Base-by-base conservation (phyloP, 441 rosid genomes). In the Arabidopsis hybrid region DNA sequence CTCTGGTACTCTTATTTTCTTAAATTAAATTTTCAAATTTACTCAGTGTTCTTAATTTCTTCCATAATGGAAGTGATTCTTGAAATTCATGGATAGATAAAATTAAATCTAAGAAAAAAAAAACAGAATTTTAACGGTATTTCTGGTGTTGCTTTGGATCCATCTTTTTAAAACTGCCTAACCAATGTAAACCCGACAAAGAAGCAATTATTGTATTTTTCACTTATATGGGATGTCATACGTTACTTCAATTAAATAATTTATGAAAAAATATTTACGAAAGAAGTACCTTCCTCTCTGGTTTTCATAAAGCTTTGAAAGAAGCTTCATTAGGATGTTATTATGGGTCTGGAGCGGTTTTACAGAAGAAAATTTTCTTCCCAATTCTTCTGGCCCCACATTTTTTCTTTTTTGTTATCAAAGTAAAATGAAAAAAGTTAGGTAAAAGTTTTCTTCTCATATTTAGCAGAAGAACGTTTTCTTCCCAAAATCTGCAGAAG, bases 151-250 rank as follows among this genome's bases (percentile, higher is more conserved):
- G 58, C 31, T 72, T 72, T 73, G 40, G 51, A 7, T 56, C 8
- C 34, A 39, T 50, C 46, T 74, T 59, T 59, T 14, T 38, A 8
- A 47, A 65, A 45, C 50, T 35, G 76, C 70, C 47, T 32, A 72
- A 34, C 64, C 39, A 53, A 56, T 55, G 32, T 65, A 46, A 32
- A 53, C 63, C 73, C 63, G 35, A 72, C 43, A 72, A n/a, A 63
- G 55, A 43, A 72, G 55, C 70, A 35, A 43, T 43, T 56, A 11
- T 21, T 55, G 16, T 43, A 56, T 73, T 21, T 72, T 46, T 32
- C 12, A 63, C 47, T 53, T 53, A n/a, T 32, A 2, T 53, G 64
- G 55, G 76, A 63, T 63, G 56, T 17, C 57, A 35, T 18, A 32
- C 53, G 18, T 58, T 47, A 45, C 35, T 32, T 17, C 12, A 16